These are phyloP conservation scores for Triadica sebifera DNA, from an alignment of 345 rosid species.

Conservation along the genomic window DNA sequence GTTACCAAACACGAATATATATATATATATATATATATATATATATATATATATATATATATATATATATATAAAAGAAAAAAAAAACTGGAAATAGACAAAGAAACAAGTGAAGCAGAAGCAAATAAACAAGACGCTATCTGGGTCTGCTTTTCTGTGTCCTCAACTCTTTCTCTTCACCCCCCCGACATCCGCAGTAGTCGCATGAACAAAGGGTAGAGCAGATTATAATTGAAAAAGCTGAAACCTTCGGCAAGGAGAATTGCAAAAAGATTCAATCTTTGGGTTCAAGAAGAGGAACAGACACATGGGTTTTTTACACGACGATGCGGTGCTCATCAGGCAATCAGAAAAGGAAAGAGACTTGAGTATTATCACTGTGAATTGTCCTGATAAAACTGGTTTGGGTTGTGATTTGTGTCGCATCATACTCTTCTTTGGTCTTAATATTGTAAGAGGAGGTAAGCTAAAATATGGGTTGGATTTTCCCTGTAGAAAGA, in stretches of 20 bases:
- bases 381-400: constrained; percentile 95
- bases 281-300: too few species aligned
- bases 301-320: neutral
- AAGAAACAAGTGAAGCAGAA: constrained; percentile 38
- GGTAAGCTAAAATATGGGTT: constrained; percentile 37
- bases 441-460: constrained; percentile 78
- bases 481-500: too few species aligned
- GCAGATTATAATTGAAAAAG: neutral
- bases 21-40: too few species aligned
- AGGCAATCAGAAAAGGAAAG: constrained; percentile 66
- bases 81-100: neutral
- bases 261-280: neutral
- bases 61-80: neutral
- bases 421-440: constrained; percentile 89
- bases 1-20: neutral
- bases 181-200: neutral
- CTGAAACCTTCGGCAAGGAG: neutral
- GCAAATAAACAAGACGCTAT: constrained; percentile 20
- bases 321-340: constrained; percentile 82
- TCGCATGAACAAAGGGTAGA: neutral
- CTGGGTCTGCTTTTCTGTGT: neutral
- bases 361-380: constrained; percentile 66
- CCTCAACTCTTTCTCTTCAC: neutral
- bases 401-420: constrained; percentile 90
- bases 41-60: too few species aligned